Evolutionary conservation across 768 basidiomycete species (phyloP), one percentile per base, ranked within the genome.

Genomic region (Serendipita sp.): DNA sequence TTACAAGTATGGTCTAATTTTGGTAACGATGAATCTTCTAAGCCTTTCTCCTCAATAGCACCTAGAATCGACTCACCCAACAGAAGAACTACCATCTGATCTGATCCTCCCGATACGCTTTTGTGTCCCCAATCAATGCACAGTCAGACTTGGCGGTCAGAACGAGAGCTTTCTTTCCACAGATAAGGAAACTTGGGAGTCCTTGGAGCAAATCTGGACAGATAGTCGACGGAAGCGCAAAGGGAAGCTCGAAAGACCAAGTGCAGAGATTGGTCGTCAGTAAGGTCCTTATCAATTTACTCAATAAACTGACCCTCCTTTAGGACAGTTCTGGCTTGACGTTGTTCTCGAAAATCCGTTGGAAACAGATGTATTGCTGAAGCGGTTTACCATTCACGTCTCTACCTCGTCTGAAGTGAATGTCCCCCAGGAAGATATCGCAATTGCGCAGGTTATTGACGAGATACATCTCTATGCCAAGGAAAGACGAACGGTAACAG

Each of bases 251-350:
- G 34, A 78, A 80, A 16, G 76, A 74, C 45, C 78, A 79, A 63
- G 81, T 68, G 85, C 85, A 32, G 77, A 78, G 41, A 82, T 86
- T 18, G 79, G 81, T 68, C 88, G 88, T 88, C 69, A 68, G 76
- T 65, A 0, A 64, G 3, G 16, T 46, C 11, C 11, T 34, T 65
- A 15, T 16, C 3, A 63, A 65, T 34, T 30, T 34, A 32, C 63
- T 66, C 41, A 54, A 66, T 38, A 66, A 68, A 54, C 64, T 60
- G 38, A 63, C 60, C 62, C 51, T 41, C 47, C 34, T 66, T 28
- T 66, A 92, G 90, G 92, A 73, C 73, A 75, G 1, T 89, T 92
- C 69, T 90, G 85, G 84, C 76, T 91, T 45, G 88, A 92, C 68
- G 68, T 92, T 30, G 77, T 77, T 3, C 58, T 92, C 66, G 77